A percentile compares a stretch with the other conserved stretches of the same genome.
phyloP scores from a whole-genome alignment of 768 basidiomycete genomes.

The Trametes gibbosa region DNA sequence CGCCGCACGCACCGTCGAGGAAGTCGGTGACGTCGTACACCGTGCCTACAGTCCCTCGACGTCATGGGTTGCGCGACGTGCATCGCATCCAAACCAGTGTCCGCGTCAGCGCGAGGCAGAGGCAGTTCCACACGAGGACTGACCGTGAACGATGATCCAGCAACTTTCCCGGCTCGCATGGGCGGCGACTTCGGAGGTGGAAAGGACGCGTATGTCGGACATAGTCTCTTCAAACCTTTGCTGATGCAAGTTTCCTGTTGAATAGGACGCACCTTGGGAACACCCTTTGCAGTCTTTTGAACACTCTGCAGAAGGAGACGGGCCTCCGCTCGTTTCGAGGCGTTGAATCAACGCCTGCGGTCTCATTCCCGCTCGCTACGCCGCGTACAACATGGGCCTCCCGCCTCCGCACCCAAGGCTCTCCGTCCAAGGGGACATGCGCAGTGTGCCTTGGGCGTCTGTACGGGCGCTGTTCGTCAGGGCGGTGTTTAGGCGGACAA shows the following conservation, averaged over 20 bases:
- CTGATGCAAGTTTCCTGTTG: no score
- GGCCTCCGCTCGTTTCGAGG: background rate
- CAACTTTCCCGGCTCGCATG: constrained; percentile 60
- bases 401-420: no score
- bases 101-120: background rate
- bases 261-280: no score
- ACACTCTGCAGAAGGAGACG: background rate
- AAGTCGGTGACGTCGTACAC: constrained; percentile 43
- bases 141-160: constrained; percentile 82
- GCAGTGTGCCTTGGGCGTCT: background rate
- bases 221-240: background rate
- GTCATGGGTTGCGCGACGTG: no score
- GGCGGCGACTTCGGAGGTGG: constrained; percentile 44
- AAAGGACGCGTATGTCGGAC: constrained; percentile 21
- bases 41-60: constrained; percentile 22
- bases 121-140: background rate
- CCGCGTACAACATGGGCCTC: background rate
- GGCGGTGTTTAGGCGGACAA: constrained; percentile 18
- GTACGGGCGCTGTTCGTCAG: background rate
- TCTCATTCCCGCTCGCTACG: background rate
- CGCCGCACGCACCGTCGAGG: constrained; percentile 26
- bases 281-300: constrained; percentile 12
- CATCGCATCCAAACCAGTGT: no score
- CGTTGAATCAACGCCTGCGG: background rate
- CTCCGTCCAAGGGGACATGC: background rate